These are phyloP conservation scores for Suhomyces kunorum DNA, from an alignment of 1,139 yeast species.

Conservation along the genomic window DNA sequence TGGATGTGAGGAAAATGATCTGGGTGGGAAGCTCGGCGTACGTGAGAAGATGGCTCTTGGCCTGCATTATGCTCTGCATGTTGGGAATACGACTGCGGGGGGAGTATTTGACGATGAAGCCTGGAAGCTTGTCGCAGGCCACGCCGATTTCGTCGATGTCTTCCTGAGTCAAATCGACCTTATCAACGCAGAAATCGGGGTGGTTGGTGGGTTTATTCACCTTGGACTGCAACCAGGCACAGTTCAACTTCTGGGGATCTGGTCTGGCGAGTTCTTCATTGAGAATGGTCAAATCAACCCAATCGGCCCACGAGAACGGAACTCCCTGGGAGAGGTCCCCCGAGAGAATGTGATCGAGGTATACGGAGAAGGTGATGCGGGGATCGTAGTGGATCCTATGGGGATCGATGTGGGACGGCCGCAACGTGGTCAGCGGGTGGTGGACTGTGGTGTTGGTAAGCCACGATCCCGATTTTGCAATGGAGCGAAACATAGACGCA, in stretches of 20 bases:
- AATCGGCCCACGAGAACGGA: slow-evolving; percentile 35
- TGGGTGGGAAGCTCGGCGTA: slow-evolving; percentile 22
- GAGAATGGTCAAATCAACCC: slow-evolving; percentile 28
- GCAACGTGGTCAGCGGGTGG: not conserved
- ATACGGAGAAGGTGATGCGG: slow-evolving; percentile 27
- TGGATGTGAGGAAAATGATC: slow-evolving; percentile 21
- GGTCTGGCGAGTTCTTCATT: slow-evolving; percentile 19
- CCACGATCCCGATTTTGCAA: slow-evolving; percentile 22
- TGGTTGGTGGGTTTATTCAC: slow-evolving; percentile 29
- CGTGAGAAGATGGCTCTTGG: slow-evolving; percentile 25
- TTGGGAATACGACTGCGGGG: slow-evolving; percentile 36
- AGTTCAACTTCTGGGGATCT: slow-evolving; percentile 16
- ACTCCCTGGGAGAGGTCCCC: slow-evolving; percentile 18
- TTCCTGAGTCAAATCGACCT: slow-evolving; percentile 18
- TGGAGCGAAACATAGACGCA: slow-evolving; percentile 25
- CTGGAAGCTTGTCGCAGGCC: slow-evolving; percentile 24
- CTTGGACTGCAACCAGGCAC: slow-evolving; percentile 28
- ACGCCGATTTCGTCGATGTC: slow-evolving; percentile 18
- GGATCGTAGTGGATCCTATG: slow-evolving; percentile 27
- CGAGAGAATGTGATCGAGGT: slow-evolving; percentile 21
- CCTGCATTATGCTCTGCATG: slow-evolving; percentile 30
- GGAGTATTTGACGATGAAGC: slow-evolving; percentile 28
- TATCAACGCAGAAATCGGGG: slow-evolving; percentile 23
- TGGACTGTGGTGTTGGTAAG: slow-evolving; percentile 14
- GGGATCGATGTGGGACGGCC: slow-evolving; percentile 18